phyloP scores from a whole-genome alignment of 2,329 filamentous ascomycete species.

The Epichloe uncinata region DNA sequence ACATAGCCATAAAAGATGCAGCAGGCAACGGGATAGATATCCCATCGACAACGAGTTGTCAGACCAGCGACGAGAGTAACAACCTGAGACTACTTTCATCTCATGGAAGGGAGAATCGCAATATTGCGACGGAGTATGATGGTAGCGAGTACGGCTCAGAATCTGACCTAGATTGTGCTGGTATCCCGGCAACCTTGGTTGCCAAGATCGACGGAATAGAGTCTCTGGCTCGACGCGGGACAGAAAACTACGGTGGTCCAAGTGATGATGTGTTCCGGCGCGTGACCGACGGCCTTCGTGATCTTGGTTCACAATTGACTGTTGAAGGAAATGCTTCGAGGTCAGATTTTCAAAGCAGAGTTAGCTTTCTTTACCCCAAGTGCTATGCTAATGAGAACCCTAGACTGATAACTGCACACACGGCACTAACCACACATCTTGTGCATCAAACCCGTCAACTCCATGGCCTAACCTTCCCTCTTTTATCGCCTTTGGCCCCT shows the following conservation, averaged over 20 bases:
- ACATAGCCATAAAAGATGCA: background rate
- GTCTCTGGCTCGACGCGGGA: conserved; percentile 51
- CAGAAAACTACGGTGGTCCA: conserved; percentile 51
- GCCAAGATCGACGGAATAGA: conserved; percentile 61
- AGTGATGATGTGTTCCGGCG: conserved; percentile 54
- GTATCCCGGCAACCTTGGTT: conserved; percentile 52
- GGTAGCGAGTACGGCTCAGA: conserved; percentile 64
- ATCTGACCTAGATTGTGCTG: conserved; percentile 53
- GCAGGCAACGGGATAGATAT: conserved; percentile 5
- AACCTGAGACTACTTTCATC: conserved; percentile 33
- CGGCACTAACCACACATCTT: conserved; percentile 61
- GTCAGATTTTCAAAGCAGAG: conserved; percentile 25
- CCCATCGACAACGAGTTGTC: conserved; percentile 18
- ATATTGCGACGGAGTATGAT: conserved; percentile 48
- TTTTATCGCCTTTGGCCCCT: conserved; percentile 55
- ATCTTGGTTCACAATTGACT: conserved; percentile 58
- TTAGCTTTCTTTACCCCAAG: background rate
- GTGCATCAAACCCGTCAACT: conserved; percentile 63
- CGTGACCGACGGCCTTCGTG: conserved; percentile 55
- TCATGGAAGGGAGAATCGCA: conserved; percentile 33
- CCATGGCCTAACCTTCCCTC: conserved; percentile 55
- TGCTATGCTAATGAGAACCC: conserved; percentile 1
- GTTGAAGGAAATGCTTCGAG: conserved; percentile 61
- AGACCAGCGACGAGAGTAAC: conserved; percentile 18
- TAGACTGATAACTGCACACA: conserved; percentile 63